Evolutionary conservation across 176 grass and related monocot species (phyloP), one percentile per base, ranked within the genome.

Genomic region (Typha latifolia): DNA sequence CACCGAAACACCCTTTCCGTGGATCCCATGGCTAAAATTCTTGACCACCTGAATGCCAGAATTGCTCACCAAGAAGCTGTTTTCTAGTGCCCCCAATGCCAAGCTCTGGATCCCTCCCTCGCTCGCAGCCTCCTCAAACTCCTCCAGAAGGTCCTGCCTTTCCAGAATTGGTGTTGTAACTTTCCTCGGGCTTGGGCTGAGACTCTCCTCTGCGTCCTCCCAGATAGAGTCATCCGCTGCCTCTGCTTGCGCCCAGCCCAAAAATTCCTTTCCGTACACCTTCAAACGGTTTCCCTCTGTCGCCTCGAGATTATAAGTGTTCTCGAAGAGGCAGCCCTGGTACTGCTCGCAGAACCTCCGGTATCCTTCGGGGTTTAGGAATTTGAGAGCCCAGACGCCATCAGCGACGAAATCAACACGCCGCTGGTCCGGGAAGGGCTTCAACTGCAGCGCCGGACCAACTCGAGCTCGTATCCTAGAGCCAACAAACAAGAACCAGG

Each of bases 221-320:
- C 86, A 99, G 24, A 93, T 93, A 5, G 86, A 82, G 63, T 93
- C 94, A 24, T 99, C 94, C 0, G 79, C 89, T 0, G 29, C 77
- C 59, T 90, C 94, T 2, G 94, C 89, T 61, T 82, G 81, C 1
- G 89, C 94, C 94, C 94, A 99, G 51, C 82, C 89, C 20, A 83
- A 80, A 62, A 99, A 99, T 0, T 99, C 94, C 69, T 99, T 99
- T 2, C 94, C 94, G 47, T 86, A 99, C 4, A 99, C 89, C 89
- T 93, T 99, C 47, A 85, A 67, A 14, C 72, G 84, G 78, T 90
- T 90, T 27, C 85, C 79, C 1, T 90, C 78, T 8, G 81, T 99
- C 13, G 83, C 81, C 1, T 83, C 84, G 0, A 99, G 69, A 50
- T 81, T 83, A 12, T 99, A 85, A 55, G 81, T 93, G 73, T 99